These are phyloP conservation scores for Candida suzukii DNA, from an alignment of 805 yeast species.

Conservation along the genomic window DNA sequence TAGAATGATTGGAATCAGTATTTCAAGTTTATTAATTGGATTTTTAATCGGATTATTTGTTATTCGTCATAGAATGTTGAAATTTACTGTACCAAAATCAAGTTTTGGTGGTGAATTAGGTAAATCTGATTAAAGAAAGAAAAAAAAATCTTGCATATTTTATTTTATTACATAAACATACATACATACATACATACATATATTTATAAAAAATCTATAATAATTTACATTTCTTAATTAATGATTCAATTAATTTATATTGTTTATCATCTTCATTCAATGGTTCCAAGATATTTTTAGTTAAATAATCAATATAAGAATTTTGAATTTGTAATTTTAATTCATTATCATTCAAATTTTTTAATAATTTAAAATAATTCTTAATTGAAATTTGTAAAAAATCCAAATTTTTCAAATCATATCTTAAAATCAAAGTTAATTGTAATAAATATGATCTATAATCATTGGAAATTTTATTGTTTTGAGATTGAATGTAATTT, in stretches of 20 bases:
- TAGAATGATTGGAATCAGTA: not conserved
- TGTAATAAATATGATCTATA: constrained; percentile 40
- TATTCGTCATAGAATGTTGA: not conserved
- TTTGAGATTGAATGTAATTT: constrained; percentile 33
- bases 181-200: not conserved
- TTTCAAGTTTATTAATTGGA: not conserved
- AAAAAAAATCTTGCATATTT: not conserved
- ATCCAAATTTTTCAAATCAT: constrained; percentile 39
- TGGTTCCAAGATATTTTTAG: constrained; percentile 13
- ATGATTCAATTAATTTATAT: constrained; percentile 13
- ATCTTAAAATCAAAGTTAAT: constrained; percentile 62
- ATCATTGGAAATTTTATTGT: constrained; percentile 30
- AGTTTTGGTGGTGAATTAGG: constrained; percentile 4
- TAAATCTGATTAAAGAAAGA: not conserved
- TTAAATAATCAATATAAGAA: constrained; percentile 26
- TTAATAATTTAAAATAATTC: constrained; percentile 51
- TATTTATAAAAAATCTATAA: not conserved
- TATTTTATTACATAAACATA: not conserved
- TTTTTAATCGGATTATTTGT: not conserved
- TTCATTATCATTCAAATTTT: constrained; percentile 28
- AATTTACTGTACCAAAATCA: not conserved
- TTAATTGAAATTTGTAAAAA: constrained; percentile 64
- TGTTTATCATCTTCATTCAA: constrained; percentile 11
- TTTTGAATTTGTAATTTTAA: constrained; percentile 25
- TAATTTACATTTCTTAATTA: constrained; percentile 14